Conservation (phyloP, 2,329 filamentous ascomycete species). For the Torrubiellomyces zombiae region DNA sequence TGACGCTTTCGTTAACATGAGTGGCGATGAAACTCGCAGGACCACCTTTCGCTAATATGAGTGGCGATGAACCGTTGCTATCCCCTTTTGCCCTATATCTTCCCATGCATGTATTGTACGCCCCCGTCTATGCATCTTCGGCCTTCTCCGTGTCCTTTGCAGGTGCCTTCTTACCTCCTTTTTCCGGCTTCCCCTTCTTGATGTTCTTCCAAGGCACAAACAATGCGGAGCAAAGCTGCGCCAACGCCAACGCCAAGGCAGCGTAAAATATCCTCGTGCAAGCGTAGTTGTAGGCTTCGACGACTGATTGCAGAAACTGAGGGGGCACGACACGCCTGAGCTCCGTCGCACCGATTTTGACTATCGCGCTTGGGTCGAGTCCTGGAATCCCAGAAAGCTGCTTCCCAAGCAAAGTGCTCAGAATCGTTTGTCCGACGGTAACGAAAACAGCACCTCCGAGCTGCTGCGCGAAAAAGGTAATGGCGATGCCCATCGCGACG, state of each 20-base stretch:
- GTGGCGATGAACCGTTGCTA: no score
- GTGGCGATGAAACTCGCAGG: no score
- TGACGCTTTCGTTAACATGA: no score
- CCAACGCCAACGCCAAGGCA: slow-evolving; percentile 35
- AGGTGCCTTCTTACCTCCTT: no score
- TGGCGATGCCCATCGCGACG: slow-evolving; percentile 35
- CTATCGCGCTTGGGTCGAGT: slow-evolving; percentile 23
- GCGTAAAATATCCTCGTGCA: slow-evolving; percentile 48
- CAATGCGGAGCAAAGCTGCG: slow-evolving; percentile 38
- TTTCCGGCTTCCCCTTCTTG: slow-evolving; percentile 36
- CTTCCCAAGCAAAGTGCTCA: slow-evolving; percentile 27
- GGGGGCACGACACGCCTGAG: slow-evolving; percentile 35
- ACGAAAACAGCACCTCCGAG: slow-evolving; percentile 42
- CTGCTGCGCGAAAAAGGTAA: slow-evolving; percentile 39
- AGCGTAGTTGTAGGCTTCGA: slow-evolving; percentile 47
- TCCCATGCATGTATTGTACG: no score
- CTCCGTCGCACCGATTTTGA: slow-evolving; percentile 39
- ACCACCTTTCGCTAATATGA: no score
- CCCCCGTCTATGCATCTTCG: no score
- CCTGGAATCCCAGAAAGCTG: slow-evolving; percentile 22
- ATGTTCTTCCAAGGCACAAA: slow-evolving; percentile 52
- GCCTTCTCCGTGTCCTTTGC: no score
- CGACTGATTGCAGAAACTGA: slow-evolving; percentile 33
- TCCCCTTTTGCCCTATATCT: no score
- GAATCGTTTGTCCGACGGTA: slow-evolving; percentile 37